phyloP scores from a whole-genome alignment of 257 asterid species.

The Ajuga chamaepitys region DNA sequence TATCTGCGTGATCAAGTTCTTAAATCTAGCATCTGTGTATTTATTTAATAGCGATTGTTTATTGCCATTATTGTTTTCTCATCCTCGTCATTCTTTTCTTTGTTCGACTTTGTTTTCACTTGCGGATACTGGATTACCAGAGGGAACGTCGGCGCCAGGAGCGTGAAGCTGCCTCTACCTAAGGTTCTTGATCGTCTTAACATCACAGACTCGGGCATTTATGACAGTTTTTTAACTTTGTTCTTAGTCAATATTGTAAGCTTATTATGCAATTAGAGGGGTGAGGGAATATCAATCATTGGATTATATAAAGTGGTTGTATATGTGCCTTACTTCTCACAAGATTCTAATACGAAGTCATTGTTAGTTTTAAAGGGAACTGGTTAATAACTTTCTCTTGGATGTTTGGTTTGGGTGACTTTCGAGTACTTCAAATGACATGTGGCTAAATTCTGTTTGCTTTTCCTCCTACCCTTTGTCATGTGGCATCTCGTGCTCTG shows the following conservation, averaged over 20 bases:
- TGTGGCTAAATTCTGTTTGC: not conserved
- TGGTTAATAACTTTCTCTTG: not conserved
- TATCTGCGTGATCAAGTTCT: not conserved
- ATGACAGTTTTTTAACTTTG: not conserved
- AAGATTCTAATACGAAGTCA: not conserved
- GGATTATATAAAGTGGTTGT: not conserved
- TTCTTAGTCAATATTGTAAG: not conserved
- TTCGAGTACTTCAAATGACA: not conserved
- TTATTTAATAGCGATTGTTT: not conserved
- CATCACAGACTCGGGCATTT: not conserved
- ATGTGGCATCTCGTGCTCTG: not conserved
- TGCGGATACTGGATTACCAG: slow-evolving; percentile 33
- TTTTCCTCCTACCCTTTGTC: not conserved
- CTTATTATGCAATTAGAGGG: not conserved
- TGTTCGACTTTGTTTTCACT: slow-evolving; percentile 2
- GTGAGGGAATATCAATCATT: not conserved
- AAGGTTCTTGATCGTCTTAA: slow-evolving; percentile 31
- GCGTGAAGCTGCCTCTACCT: slow-evolving; percentile 47
- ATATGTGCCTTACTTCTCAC: not conserved
- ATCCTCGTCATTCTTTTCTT: not conserved
- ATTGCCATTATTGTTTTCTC: not conserved
- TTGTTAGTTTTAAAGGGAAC: not conserved
- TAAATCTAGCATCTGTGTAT: not conserved
- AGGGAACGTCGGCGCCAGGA: slow-evolving; percentile 54
- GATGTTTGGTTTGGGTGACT: slow-evolving; percentile 4